Conservation (phyloP, 371 early-diverging fungal species). For the Mucor mucedo region DNA sequence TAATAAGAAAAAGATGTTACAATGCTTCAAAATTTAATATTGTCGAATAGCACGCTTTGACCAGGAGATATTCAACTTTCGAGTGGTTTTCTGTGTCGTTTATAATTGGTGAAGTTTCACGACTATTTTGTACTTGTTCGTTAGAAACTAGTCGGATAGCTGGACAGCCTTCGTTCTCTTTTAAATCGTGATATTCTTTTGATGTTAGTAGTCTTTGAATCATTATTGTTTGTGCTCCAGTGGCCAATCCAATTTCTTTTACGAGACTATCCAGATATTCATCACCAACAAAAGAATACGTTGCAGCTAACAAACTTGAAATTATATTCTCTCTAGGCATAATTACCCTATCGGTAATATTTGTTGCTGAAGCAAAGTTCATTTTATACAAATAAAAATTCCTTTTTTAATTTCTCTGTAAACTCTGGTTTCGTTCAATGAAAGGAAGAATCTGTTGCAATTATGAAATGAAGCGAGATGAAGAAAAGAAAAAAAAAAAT, state of each 20-base stretch:
- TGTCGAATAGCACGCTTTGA: slow-evolving; percentile 24
- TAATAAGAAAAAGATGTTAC: slow-evolving; percentile 8
- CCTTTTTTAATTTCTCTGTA: neutral
- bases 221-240: slow-evolving; percentile 31
- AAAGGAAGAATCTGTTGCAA: no score
- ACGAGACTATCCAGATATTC: slow-evolving; percentile 21
- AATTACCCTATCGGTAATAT: neutral
- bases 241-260: slow-evolving; percentile 18
- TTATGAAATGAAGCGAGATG: neutral
- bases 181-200: slow-evolving; percentile 29
- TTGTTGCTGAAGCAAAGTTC: neutral
- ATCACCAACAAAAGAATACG: slow-evolving; percentile 24
- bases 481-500: neutral
- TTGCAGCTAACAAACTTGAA: slow-evolving; percentile 17
- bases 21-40: slow-evolving; percentile 5
- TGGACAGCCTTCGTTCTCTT: slow-evolving; percentile 24
- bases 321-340: slow-evolving; percentile 4
- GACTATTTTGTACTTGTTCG: neutral
- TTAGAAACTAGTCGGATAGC: slow-evolving; percentile 10
- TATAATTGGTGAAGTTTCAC: slow-evolving; percentile 6
- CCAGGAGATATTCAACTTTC: slow-evolving; percentile 11
- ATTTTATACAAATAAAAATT: no score
- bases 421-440: no score
- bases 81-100: neutral
- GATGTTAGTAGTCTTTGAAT: slow-evolving; percentile 25